phyloP scores from a whole-genome alignment of 176 grass and related monocot species.

The Rhipidocladum racemiflorum region DNA sequence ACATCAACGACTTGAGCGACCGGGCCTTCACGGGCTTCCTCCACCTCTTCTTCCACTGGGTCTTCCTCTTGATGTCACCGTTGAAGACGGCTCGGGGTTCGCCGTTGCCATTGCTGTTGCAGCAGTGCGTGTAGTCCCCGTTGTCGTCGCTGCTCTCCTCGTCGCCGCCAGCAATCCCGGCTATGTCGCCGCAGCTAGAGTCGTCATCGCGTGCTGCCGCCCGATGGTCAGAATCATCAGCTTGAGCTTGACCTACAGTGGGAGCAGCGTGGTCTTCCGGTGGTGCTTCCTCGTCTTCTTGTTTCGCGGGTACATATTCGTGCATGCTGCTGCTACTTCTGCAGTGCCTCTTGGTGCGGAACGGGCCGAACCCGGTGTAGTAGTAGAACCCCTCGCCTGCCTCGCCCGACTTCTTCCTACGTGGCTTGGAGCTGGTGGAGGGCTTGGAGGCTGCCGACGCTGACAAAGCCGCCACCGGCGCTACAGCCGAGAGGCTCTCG shows the following conservation, averaged over 20 bases:
- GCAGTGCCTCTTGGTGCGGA: slow-evolving; percentile 33
- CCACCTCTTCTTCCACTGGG: slow-evolving; percentile 27
- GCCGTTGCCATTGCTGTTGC: slow-evolving; percentile 10
- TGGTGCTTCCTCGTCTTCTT: not conserved
- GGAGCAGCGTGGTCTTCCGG: not conserved
- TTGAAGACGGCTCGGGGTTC: not conserved
- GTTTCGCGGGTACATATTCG: not conserved
- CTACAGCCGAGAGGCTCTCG: not conserved
- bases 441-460: not conserved
- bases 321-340: not conserved
- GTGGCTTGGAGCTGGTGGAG: not conserved
- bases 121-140: not conserved
- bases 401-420: slow-evolving; percentile 2
- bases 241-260: not conserved
- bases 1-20: slow-evolving; percentile 57
- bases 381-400: slow-evolving; percentile 35
- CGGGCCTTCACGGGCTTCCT: slow-evolving; percentile 59
- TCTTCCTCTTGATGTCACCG: slow-evolving; percentile 6
- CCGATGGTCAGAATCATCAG: not conserved
- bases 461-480: not conserved
- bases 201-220: not conserved
- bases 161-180: slow-evolving; percentile 7
- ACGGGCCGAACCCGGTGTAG: slow-evolving; percentile 48
- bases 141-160: slow-evolving; percentile 40
- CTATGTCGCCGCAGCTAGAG: not conserved